Evolutionary conservation across 1,139 yeast genomes (phyloP), one percentile per base, ranked within the genome.

Genomic region (Taphrina populina): DNA sequence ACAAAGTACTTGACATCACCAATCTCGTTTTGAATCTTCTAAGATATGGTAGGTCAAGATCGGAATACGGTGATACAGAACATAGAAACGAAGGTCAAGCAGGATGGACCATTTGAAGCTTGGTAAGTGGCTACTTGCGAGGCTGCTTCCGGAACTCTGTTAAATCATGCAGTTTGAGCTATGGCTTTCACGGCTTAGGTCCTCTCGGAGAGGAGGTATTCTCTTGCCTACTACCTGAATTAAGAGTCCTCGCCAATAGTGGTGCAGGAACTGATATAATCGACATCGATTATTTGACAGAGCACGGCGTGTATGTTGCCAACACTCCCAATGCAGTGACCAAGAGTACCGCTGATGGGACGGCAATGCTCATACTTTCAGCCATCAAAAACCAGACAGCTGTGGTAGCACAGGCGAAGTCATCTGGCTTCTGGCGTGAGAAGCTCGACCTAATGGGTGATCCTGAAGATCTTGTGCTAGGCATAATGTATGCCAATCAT

Each of bases 331-430:
- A 71, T 1, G 80, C 86, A 1, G 90, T 83, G 4, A 84, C 82
- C 62, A 82, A 76, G 5, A 86, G 92, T 17, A 84, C 94, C 6
- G 92, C 94, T 0, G 87, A 82, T 63, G 80, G 86, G 2, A 84
- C 83, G 17, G 71, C 83, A 5, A 82, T 71, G 65, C 72, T 83
- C 62, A 69, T 81, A 11, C 68, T 83, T 29, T 43, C 47, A 5
- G 29, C 33, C 37, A 43, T 43, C 36, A 43, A 43, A 37, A 30
- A 43, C 21, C 15, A 24, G 17, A 43, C 47, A 2, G 47, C 29
- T n/a, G 47, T 43, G 21, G 20, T 43, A 26, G 47, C 47, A 11
- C 47, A 43, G 20, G 47, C 47, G 17, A 43, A 43, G 37, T 43
- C 47, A 7, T 7, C 36, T 10, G 23, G 47, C 13, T 21, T 21